Conservation (phyloP, 2,329 filamentous ascomycete species). For the Mycocentrospora acerina region DNA sequence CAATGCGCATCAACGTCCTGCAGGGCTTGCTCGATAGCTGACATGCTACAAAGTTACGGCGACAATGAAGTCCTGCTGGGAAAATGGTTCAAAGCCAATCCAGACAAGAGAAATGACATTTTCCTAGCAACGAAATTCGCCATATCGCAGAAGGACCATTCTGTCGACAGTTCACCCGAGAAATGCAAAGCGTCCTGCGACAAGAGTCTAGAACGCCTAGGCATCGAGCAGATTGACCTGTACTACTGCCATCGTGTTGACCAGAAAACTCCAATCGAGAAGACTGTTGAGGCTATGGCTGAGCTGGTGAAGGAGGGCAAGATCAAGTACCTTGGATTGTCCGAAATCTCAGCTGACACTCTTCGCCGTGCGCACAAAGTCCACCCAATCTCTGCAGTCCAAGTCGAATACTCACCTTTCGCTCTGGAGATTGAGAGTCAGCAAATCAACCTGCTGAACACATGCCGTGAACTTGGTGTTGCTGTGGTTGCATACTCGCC, state of each 20-base stretch:
- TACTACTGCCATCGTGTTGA: constrained; percentile 46
- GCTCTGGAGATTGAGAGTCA: constrained; percentile 51
- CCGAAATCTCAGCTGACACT: constrained; percentile 43
- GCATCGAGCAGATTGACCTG: constrained; percentile 40
- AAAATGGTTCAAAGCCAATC: constrained; percentile 41
- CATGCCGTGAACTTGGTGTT: constrained; percentile 43
- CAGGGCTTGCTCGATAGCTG: background rate
- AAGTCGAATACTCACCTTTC: constrained; percentile 47
- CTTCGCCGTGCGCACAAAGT: constrained; percentile 50
- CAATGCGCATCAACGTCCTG: background rate
- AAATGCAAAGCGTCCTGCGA: constrained; percentile 41
- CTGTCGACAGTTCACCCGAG: constrained; percentile 17
- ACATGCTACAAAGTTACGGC: constrained; percentile 16
- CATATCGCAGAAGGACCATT: constrained; percentile 40
- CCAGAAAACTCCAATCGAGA: constrained; percentile 43
- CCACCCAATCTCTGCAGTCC: constrained; percentile 47
- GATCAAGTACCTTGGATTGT: constrained; percentile 42
- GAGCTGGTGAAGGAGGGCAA: constrained; percentile 11
- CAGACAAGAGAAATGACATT: constrained; percentile 48
- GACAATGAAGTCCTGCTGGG: constrained; percentile 39
- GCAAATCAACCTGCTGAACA: constrained; percentile 28
- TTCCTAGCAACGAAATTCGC: constrained; percentile 48
- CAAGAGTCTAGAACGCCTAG: constrained; percentile 38
- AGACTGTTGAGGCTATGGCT: constrained; percentile 50
- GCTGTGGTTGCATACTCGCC: constrained; percentile 38